Evolutionary conservation across 768 basidiomycete genomes (phyloP), one percentile per base, ranked within the genome.

Genomic region (Hemileccinum impolitum): DNA sequence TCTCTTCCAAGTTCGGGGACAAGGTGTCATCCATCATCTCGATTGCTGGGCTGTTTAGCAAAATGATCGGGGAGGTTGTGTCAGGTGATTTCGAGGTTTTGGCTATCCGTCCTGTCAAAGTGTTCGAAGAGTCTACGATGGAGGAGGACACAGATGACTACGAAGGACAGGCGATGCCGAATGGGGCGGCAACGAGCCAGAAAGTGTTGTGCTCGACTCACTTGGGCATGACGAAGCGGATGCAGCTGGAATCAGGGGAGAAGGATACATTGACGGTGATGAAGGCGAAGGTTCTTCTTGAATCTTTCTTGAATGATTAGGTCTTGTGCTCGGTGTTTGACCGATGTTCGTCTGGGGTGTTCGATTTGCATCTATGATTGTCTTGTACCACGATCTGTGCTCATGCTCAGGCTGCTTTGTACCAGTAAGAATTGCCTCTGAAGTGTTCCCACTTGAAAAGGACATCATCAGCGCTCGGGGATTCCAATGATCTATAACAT

Each of bases 41-140:
- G 4, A 39, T 48, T 17, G 44, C 54, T 4, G 47, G 26, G 12
- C 28, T 15, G 9, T 39, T 48, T 3, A 36, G 34, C 8, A 18
- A 49, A 34, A 55, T 54, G 47, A 34, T 55, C 7, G 19, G 30
- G 13, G 51, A 25, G 2, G 43, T 55, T 4, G 12, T 54, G 8
- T 49, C 54, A 2, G 37, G 52, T 14, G 44, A 55, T 43, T 54
- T 55, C n/a, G 52, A 54, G 10, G 46, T 40, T 3, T 25, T 40
- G 11, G 21, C 30, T 35, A 8, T 34, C n/a, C 31, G 15, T 3
- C 23, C 47, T 5, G 21, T 4, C 6, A 21, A 35, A 23, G n/a
- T 14, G 2, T 47, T 47, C n/a, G 30, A 34, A 14, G 39, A 26
- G 32, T 21, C 19, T 1, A 35, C 23, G 14, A 47, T 41, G 47